Evolutionary conservation across 306 rosid species (phyloP).

Genomic region (Erythrophleum fordii): DNA sequence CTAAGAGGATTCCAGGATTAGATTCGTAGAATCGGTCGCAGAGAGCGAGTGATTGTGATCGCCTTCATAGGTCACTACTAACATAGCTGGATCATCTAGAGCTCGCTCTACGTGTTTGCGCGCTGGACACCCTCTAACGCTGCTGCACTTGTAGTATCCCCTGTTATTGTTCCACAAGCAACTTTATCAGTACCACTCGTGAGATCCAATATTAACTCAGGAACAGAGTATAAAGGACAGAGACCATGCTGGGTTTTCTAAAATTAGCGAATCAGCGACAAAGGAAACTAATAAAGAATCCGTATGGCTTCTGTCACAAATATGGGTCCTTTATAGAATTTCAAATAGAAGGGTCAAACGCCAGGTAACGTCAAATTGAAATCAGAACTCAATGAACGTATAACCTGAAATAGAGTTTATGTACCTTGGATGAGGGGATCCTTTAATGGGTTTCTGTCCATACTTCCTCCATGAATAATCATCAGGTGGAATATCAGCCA

Average conservation of each 20-base stretch:
- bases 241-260: conserved; percentile 1
- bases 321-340: conserved; percentile 5
- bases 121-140: conserved; percentile 96
- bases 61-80: conserved; percentile 91
- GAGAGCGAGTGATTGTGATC: conserved; percentile 86
- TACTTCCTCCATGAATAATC: conserved; percentile 94
- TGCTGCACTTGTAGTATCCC: conserved; percentile 98
- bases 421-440: conserved; percentile 93
- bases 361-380: not conserved
- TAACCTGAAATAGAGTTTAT: not conserved
- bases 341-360: conserved; percentile 13
- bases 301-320: not conserved
- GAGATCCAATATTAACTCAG: not conserved
- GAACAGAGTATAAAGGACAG: not conserved
- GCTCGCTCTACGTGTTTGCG: conserved; percentile 96
- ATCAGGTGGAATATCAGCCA: conserved; percentile 92
- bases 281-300: not conserved
- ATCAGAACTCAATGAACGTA: not conserved
- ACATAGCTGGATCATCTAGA: conserved; percentile 82
- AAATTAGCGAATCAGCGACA: conserved; percentile 4
- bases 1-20: conserved; percentile 84
- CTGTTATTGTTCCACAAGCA: conserved; percentile 43
- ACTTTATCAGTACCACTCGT: not conserved
- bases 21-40: conserved; percentile 69
- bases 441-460: conserved; percentile 91